Percentiles rank a stretch among this genome's conserved stretches.
Evolutionary conservation across 257 asterid species (phyloP).

Genomic region (Anisodus tanguticus): DNA sequence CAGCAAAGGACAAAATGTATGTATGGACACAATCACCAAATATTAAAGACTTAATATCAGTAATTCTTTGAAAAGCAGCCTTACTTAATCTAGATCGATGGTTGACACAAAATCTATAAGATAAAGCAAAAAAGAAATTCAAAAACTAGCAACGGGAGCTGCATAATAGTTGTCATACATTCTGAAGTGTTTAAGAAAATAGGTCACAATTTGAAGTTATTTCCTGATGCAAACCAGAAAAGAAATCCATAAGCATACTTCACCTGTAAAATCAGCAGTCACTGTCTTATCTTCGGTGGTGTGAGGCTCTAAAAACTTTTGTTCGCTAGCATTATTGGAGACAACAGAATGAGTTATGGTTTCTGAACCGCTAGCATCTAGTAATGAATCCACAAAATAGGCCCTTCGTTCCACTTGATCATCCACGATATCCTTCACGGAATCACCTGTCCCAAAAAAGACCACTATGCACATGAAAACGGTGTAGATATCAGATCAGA

Average conservation of each 20-base stretch:
- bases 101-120: background rate
- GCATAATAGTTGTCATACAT: background rate
- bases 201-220: background rate
- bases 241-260: conserved; percentile 37
- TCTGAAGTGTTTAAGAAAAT: background rate
- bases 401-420: conserved; percentile 71
- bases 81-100: background rate
- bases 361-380: conserved; percentile 50
- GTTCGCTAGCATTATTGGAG: conserved; percentile 44
- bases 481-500: conserved; percentile 10
- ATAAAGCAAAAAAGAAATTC: conserved; percentile 1
- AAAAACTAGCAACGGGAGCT: conserved; percentile 1
- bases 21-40: background rate
- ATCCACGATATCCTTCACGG: conserved; percentile 50
- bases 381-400: conserved; percentile 79
- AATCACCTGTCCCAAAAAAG: conserved; percentile 52
- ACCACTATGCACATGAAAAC: background rate
- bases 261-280: conserved; percentile 30
- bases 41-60: conserved; percentile 7
- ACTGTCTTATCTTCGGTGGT: conserved; percentile 37
- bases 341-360: conserved; percentile 44
- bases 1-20: background rate
- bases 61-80: background rate
- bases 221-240: background rate
- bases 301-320: conserved; percentile 48